Conservation (phyloP, 208 protist genomes). For the Leishmania gerbilli region DNA sequence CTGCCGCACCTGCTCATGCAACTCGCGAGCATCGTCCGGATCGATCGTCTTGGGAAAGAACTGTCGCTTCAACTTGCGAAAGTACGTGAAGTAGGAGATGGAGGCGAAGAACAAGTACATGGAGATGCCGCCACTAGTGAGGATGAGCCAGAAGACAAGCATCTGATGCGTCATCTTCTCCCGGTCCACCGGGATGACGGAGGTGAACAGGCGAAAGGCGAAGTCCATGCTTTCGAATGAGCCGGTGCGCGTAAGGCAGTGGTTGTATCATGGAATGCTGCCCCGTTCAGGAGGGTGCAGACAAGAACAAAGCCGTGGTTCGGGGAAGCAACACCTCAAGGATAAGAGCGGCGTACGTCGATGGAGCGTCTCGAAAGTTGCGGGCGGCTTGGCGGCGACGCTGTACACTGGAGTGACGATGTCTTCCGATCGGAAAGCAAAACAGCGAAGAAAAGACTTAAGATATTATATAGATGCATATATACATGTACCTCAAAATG, state of each 20-base stretch:
- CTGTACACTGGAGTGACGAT: not conserved
- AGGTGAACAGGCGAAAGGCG: slow-evolving; percentile 63
- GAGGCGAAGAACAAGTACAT: slow-evolving; percentile 66
- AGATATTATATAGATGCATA: not conserved
- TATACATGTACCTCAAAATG: not conserved
- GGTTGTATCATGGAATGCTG: not conserved
- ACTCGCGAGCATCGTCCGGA: slow-evolving; percentile 40
- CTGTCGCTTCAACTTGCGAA: slow-evolving; percentile 42
- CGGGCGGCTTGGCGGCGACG: not conserved
- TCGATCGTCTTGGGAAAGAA: slow-evolving; percentile 82
- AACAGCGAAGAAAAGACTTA: not conserved
- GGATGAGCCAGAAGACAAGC: slow-evolving; percentile 74
- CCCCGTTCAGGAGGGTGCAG: not conserved
- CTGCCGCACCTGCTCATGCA: slow-evolving; percentile 52
- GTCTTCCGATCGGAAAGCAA: not conserved
- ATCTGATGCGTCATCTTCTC: slow-evolving; percentile 59
- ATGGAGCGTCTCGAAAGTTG: not conserved
- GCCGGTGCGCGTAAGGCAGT: not conserved
- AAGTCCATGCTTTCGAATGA: slow-evolving; percentile 43
- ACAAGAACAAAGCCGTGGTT: not conserved
- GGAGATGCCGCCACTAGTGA: slow-evolving; percentile 60
- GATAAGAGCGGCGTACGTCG: not conserved
- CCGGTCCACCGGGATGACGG: slow-evolving; percentile 60
- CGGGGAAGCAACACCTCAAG: not conserved
- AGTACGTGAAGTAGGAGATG: slow-evolving; percentile 65